Percentiles rank a stretch among this genome's conserved stretches.
Evolutionary conservation across 768 basidiomycete genomes (phyloP).

Genomic region (Hypholoma sublateritium): DNA sequence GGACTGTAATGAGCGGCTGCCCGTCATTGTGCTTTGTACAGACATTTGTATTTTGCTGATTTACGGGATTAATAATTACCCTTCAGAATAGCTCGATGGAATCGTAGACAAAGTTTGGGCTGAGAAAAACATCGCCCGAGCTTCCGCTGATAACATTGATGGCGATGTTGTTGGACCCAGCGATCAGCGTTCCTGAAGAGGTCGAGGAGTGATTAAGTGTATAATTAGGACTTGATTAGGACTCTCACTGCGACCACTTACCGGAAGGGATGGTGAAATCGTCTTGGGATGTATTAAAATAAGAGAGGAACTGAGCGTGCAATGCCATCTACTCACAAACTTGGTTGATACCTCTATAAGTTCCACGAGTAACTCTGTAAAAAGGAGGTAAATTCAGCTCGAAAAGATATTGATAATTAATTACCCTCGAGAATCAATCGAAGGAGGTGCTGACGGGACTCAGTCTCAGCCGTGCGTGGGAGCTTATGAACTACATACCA

Average conservation of each 20-base stretch:
- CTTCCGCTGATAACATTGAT: conserved; percentile 46
- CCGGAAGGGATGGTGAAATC: conserved; percentile 44
- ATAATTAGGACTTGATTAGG: no score
- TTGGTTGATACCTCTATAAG: conserved; percentile 48
- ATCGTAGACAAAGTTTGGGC: conserved; percentile 46
- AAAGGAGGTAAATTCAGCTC: not conserved
- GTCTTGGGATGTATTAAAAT: conserved; percentile 21
- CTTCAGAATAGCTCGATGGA: conserved; percentile 38
- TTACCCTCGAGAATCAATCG: conserved; percentile 45
- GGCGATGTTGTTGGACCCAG: conserved; percentile 41
- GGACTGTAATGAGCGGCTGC: no score
- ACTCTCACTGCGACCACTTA: conserved; percentile 6
- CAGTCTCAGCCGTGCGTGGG: not conserved
- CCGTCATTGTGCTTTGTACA: no score
- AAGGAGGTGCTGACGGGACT: conserved; percentile 30
- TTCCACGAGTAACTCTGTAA: conserved; percentile 46
- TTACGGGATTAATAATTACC: no score
- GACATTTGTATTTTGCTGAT: no score
- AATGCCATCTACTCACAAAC: conserved; percentile 30
- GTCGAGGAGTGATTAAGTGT: not conserved
- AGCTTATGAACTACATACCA: conserved; percentile 21
- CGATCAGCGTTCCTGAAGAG: conserved; percentile 30
- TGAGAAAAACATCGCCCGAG: conserved; percentile 42
- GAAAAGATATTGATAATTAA: not conserved
- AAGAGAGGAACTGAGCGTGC: not conserved